A percentile compares a stretch with the other conserved stretches of the same genome.
Conservation (phyloP, 2,329 filamentous ascomycete genomes). For the Hypoxylon rubiginosum region DNA sequence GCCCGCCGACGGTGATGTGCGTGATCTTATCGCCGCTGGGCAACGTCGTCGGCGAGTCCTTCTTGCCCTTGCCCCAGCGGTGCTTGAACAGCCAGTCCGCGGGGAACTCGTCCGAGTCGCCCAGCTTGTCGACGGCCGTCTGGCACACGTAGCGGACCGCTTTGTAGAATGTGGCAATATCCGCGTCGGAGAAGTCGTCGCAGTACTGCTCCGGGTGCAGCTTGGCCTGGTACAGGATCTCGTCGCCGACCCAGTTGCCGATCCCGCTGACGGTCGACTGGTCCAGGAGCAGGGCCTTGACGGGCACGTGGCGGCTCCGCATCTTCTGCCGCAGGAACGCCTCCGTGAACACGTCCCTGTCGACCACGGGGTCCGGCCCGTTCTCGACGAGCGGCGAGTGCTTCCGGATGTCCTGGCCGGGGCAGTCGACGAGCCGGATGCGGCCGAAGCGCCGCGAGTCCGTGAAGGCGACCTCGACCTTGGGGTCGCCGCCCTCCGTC, state of each 20-base stretch:
- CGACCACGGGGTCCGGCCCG: conserved; percentile 90
- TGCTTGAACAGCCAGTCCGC: conserved; percentile 89
- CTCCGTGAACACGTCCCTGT: conserved; percentile 81
- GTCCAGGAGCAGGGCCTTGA: conserved; percentile 90
- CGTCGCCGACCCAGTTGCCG: conserved; percentile 97
- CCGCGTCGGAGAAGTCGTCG: conserved; percentile 79
- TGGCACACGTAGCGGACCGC: conserved; percentile 84
- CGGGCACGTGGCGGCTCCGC: conserved; percentile 81
- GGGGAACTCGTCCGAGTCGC: conserved; percentile 87
- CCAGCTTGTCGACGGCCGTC: conserved; percentile 81
- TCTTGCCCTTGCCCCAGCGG: conserved; percentile 91
- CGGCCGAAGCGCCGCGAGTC: conserved; percentile 85
- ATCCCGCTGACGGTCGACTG: conserved; percentile 92
- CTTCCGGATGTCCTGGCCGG: conserved; percentile 80
- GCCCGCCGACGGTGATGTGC: conserved; percentile 88
- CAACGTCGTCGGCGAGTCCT: conserved; percentile 73
- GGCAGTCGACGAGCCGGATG: conserved; percentile 85
- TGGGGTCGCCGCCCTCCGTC: conserved; percentile 64
- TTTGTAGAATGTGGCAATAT: conserved; percentile 79
- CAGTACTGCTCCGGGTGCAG: conserved; percentile 95
- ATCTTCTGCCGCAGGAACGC: conserved; percentile 81
- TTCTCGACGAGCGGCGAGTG: conserved; percentile 88
- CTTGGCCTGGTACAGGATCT: conserved; percentile 88
- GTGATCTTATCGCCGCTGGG: conserved; percentile 88
- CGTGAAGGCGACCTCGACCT: conserved; percentile 80